Evolutionary conservation across 192 early-diverging fungal species (phyloP).

Genomic region (Umbelopsis sp.): DNA sequence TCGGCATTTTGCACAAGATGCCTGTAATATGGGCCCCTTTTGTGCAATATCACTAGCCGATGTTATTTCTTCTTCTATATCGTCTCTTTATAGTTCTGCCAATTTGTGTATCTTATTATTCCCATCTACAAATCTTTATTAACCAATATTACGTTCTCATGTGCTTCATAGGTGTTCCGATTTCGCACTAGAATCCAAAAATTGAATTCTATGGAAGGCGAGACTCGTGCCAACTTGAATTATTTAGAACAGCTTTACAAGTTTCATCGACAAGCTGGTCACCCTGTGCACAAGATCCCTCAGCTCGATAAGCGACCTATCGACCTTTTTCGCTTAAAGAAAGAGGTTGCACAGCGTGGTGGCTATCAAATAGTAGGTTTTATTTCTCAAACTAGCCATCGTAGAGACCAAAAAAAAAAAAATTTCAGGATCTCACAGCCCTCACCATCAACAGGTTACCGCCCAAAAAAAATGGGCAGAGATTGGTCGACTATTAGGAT

Average conservation of each 20-base stretch:
- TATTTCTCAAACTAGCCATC: not conserved
- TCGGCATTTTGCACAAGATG: not conserved
- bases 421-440: not conserved
- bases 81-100: not conserved
- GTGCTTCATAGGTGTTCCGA: conserved; percentile 70
- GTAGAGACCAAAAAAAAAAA: too few species aligned
- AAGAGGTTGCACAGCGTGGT: conserved; percentile 77
- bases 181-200: conserved; percentile 90
- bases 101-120: too few species aligned
- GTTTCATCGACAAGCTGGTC: conserved; percentile 83
- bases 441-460: conserved; percentile 55
- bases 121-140: not conserved
- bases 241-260: conserved; percentile 90
- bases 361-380: conserved; percentile 66
- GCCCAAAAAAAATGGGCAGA: conserved; percentile 83
- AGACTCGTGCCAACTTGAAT: conserved; percentile 82
- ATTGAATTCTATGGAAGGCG: conserved; percentile 91
- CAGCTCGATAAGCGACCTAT: conserved; percentile 85
- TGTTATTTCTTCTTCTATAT: conserved; percentile 24
- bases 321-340: conserved; percentile 81
- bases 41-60: conserved; percentile 21
- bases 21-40: conserved; percentile 4
- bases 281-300: conserved; percentile 76
- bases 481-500: conserved; percentile 75
- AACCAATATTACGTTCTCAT: not conserved